A percentile compares a stretch with the other conserved stretches of the same genome.
Evolutionary conservation across 257 asterid species (phyloP).

Genomic region (Schizonepeta tenuifolia): DNA sequence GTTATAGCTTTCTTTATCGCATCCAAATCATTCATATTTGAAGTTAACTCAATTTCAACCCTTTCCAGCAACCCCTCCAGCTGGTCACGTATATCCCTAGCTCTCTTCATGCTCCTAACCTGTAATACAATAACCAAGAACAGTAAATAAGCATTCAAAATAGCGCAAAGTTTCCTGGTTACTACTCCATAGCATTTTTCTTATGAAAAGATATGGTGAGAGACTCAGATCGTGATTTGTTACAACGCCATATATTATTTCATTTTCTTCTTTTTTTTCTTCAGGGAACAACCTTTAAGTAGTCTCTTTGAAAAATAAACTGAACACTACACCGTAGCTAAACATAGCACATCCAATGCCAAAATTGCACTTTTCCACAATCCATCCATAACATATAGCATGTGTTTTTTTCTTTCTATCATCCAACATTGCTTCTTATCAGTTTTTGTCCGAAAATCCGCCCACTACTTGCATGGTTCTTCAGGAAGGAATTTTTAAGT

Average conservation of each 20-base stretch:
- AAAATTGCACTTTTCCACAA: neutral
- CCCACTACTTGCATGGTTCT: neutral
- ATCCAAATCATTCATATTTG: constrained; percentile 62
- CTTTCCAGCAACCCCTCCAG: constrained; percentile 85
- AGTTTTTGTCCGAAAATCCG: neutral
- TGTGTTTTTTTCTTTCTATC: too few relatives aligned
- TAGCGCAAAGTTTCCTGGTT: neutral
- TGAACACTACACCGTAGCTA: neutral
- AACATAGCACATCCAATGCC: neutral
- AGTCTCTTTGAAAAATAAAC: neutral
- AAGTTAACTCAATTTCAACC: too few relatives aligned
- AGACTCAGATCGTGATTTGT: neutral
- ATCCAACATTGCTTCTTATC: constrained; percentile 6
- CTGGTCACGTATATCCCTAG: constrained; percentile 95
- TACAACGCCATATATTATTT: neutral
- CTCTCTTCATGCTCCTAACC: constrained; percentile 97
- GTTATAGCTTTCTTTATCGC: too few relatives aligned
- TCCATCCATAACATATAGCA: neutral
- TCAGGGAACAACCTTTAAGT: neutral
- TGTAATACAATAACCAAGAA: constrained; percentile 39
- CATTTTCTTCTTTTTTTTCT: neutral
- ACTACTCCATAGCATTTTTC: constrained; percentile 12
- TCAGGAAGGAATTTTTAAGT: neutral
- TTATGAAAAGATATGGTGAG: constrained; percentile 16
- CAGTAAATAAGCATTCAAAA: constrained; percentile 14